Base-by-base conservation (phyloP, 495 filamentous ascomycete species). In the Collariella sp. region DNA sequence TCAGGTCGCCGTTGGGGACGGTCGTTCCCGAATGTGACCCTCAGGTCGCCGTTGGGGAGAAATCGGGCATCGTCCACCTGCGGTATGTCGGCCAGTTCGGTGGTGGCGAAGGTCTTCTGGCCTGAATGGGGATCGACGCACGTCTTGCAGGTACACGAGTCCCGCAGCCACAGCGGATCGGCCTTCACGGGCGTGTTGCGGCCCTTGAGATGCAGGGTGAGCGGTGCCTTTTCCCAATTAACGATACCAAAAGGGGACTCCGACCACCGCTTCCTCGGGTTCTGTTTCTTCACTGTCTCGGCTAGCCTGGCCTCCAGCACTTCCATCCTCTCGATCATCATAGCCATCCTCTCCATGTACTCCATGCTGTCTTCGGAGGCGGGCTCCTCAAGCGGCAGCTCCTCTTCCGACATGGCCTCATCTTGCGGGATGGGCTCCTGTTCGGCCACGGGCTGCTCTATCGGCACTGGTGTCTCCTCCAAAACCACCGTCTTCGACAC, bases 71-170 rank as follows among this genome's bases (percentile, higher is more conserved):
- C 46, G 11, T 57, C 49, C 2, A 80, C 66, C 11, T 53, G 29
- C 44, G 89, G 79, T 13, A 72, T 23, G 2, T 57, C 6, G 0
- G 86, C 84, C 24, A 96, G 84, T 36, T 94, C 85, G 40, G 73
- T 72, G 0, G 85, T 86, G 22, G 84, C 76, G 69, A 91, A 91
- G 29, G 77, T 81, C 67, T 91, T 91, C 63, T 97, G 91, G 50
- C 82, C 85, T 0, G 89, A 90, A 50, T 85, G 79, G 2, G 79
- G 78, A 67, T 95, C 83, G 38, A 91, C 77, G 67, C 91, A 96
- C 3, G 20, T 57, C 3, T 75, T 63, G 60, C 91, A 96, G 35
- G 72, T 60, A 66, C 91, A 97, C 36, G 78, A 62, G 63, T 97
- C 91, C 29, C 91, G 85, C 16, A 95, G 78, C 65, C 82, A 85